Conservation (phyloP, 495 filamentous ascomycete species). For the Neurospora sp. region DNA sequence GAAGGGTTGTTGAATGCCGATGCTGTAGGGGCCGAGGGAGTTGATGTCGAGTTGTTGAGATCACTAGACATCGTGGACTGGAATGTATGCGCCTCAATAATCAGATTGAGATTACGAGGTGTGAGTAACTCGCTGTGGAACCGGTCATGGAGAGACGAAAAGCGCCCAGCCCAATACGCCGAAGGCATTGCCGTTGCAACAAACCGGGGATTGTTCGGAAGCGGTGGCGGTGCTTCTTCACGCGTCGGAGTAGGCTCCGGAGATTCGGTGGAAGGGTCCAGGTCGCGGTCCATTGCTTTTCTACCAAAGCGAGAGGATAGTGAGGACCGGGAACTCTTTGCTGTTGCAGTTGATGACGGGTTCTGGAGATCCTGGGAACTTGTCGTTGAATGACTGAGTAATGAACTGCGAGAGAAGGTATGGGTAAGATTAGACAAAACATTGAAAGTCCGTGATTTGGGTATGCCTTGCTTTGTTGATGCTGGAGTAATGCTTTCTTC, state of each 20-base stretch:
- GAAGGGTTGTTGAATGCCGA: conserved; percentile 15
- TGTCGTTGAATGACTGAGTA: conserved; percentile 1
- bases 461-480: conserved; percentile 4
- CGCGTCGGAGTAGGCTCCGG: background rate
- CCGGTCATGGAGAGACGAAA: conserved; percentile 41
- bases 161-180: conserved; percentile 47
- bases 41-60: background rate
- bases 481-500: background rate
- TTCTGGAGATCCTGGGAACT: background rate
- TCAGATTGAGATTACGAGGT: conserved; percentile 13
- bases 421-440: conserved; percentile 28
- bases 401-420: conserved; percentile 26
- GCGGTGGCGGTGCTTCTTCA: background rate
- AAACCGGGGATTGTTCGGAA: conserved; percentile 6
- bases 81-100: conserved; percentile 16
- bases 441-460: conserved; percentile 28
- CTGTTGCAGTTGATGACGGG: background rate
- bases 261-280: background rate
- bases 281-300: background rate
- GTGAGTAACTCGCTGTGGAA: conserved; percentile 37
- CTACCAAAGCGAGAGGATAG: conserved; percentile 1
- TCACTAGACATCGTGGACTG: conserved; percentile 13
- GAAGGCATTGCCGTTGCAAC: conserved; percentile 22
- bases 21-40: background rate
- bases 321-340: background rate